These are phyloP conservation scores for Calonectria pteridis DNA, from an alignment of 2,329 filamentous ascomycete genomes.

Conservation along the genomic window DNA sequence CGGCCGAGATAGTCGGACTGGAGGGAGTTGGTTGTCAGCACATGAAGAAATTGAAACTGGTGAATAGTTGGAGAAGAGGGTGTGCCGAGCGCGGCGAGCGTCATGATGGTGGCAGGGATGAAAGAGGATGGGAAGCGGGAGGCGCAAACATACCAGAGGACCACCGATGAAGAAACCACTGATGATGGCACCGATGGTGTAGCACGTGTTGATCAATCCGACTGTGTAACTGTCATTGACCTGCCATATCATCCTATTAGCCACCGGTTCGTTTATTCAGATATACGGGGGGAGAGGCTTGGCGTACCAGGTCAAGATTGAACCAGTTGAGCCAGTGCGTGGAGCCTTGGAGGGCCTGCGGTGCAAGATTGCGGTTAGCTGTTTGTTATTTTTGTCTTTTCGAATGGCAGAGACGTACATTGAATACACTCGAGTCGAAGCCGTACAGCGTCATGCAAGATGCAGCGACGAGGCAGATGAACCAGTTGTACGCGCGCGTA, in stretches of 20 bases:
- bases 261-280: not conserved
- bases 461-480: slow-evolving; percentile 77
- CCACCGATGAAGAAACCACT: slow-evolving; percentile 78
- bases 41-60: not conserved
- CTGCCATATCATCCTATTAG: slow-evolving; percentile 33
- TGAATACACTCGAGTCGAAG: slow-evolving; percentile 81
- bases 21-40: slow-evolving; percentile 31
- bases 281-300: not conserved
- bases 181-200: slow-evolving; percentile 78
- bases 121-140: not conserved
- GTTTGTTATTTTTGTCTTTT: not conserved
- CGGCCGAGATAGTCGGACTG: slow-evolving; percentile 71
- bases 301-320: slow-evolving; percentile 57
- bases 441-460: slow-evolving; percentile 82
- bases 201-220: slow-evolving; percentile 73
- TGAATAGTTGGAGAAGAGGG: not conserved
- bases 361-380: slow-evolving; percentile 19
- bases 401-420: slow-evolving; percentile 53
- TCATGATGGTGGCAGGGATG: not conserved
- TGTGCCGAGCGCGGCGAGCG: slow-evolving; percentile 10
- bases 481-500: slow-evolving; percentile 54
- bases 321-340: slow-evolving; percentile 76
- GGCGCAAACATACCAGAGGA: slow-evolving; percentile 58
- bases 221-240: slow-evolving; percentile 59
- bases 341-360: slow-evolving; percentile 70